Evolutionary conservation across 2,329 filamentous ascomycete genomes (phyloP), one percentile per base, ranked within the genome.

Genomic region (Neofusicoccum parvum): DNA sequence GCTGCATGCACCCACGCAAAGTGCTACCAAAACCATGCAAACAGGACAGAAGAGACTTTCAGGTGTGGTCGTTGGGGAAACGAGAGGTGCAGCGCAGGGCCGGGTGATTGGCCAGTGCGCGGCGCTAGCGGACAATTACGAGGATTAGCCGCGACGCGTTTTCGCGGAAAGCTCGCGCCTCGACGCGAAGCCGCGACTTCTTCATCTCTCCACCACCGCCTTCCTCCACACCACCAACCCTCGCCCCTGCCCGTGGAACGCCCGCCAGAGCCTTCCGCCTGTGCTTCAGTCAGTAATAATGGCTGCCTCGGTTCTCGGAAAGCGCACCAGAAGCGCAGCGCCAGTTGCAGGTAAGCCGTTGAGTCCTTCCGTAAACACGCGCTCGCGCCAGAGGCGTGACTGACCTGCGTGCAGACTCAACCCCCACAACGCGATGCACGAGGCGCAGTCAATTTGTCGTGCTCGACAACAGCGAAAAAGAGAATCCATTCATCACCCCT

Each of bases 381-480:
- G 67, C 66, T 65, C 65, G 65, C 56, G 68, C 68, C 34, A 56
- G 67, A 62, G 68, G 68, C 66, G 67, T 60, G 43, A 37, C 49
- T 64, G 58, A 66, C 48, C 48, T 27, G n/a, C 49, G 15, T 9
- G 14, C 27, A 64, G 32, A 43, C 27, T 41, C 34, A n/a, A 39
- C 65, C 5, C 27, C 66, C 43, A 67, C 46, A 39, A 45, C 54
- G 69, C 49, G 66, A 68, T 23, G 79, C 68, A 82, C 81, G 69
- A 74, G 79, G 66, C 74, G 76, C 75, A 74, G 80, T 51, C 79
- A 77, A 69, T 79, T 79, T 73, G 81, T 79, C 5, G 77, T 79
- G 48, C 70, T 80, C 34, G 82, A 86, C 72, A 88, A 89, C 70
- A 86, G 91, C 70, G 90, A 93, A 76, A 91, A 92, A 69, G 81